phyloP scores from a whole-genome alignment of 2,329 filamentous ascomycete genomes.

The Drechslerella dactyloides region DNA sequence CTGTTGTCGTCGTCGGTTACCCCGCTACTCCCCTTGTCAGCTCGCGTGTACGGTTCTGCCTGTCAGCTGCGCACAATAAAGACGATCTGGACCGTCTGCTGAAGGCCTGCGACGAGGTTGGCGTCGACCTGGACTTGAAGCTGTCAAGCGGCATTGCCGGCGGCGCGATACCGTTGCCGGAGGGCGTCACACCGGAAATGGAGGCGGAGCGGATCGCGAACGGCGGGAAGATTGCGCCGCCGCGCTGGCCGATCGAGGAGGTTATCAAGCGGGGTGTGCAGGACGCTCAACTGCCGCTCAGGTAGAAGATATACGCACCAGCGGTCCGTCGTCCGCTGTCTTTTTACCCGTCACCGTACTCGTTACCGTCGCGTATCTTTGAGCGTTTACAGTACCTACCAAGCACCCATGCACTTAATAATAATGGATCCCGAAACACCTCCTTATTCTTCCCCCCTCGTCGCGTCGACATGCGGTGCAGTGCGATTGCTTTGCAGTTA shows the following conservation, averaged over 20 bases:
- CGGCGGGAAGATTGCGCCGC: conserved; percentile 65
- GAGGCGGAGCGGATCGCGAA: conserved; percentile 71
- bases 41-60: conserved; percentile 92
- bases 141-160: conserved; percentile 96
- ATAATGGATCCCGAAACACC: too few species aligned
- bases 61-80: conserved; percentile 96
- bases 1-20: conserved; percentile 95
- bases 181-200: conserved; percentile 73
- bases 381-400: not conserved
- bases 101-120: conserved; percentile 87
- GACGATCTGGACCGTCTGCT: conserved; percentile 92
- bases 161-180: conserved; percentile 76
- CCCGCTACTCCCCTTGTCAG: conserved; percentile 94
- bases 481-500: not conserved
- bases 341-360: too few species aligned
- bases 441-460: not conserved
- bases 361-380: too few species aligned
- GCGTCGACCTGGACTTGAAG: conserved; percentile 90
- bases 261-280: conserved; percentile 75
- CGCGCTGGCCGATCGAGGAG: conserved; percentile 79
- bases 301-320: conserved; percentile 60
- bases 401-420: not conserved
- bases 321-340: too few species aligned
- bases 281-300: conserved; percentile 75
- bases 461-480: not conserved